Evolutionary conservation across 2,329 filamentous ascomycete genomes (phyloP).

Genomic region (Xylariaceae sp.): DNA sequence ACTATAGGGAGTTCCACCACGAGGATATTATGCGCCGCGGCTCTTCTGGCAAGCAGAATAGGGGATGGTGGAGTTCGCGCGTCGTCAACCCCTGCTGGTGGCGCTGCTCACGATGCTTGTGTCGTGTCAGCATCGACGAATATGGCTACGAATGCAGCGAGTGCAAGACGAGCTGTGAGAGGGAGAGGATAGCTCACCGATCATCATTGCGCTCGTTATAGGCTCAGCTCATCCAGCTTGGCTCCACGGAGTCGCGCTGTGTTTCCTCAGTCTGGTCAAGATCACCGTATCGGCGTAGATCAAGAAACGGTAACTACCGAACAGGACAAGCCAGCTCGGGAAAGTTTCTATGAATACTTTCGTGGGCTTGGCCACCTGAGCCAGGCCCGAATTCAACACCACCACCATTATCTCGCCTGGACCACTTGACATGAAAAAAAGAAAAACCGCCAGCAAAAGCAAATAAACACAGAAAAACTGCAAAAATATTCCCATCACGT

Average conservation of each 20-base stretch:
- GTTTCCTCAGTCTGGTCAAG: neutral
- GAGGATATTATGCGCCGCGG: conserved; percentile 39
- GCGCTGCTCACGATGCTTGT: conserved; percentile 50
- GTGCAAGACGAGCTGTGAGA: conserved; percentile 45
- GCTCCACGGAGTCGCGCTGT: neutral
- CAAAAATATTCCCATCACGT: neutral
- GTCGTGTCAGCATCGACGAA: conserved; percentile 38
- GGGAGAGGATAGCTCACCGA: conserved; percentile 29
- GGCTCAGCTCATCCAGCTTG: neutral
- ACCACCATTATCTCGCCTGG: neutral
- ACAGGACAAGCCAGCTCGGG: neutral
- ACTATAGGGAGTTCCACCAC: conserved; percentile 50
- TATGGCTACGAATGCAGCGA: conserved; percentile 42
- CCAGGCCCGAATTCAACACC: neutral
- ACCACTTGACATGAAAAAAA: neutral
- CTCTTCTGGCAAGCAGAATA: conserved; percentile 25
- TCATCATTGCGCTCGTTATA: neutral
- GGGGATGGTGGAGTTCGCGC: conserved; percentile 38
- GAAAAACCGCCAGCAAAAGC: neutral
- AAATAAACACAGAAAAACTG: neutral
- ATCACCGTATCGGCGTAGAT: neutral
- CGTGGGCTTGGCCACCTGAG: neutral
- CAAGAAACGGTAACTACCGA: neutral
- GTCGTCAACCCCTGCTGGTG: conserved; percentile 43
- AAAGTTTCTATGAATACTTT: neutral